Base-by-base conservation (phyloP, 179 eudicot genomes). In the Nepenthes alata region DNA sequence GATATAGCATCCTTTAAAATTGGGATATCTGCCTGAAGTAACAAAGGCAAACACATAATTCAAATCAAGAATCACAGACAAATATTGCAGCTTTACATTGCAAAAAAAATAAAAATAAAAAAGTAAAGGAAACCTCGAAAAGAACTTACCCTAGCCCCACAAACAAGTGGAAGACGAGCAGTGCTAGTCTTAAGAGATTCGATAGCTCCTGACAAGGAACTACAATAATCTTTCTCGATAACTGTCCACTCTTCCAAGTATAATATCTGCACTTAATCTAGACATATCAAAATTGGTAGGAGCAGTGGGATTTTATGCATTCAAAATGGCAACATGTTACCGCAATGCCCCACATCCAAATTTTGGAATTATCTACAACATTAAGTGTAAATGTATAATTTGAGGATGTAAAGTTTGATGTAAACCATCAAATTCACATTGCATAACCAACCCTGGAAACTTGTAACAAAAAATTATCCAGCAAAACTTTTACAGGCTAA, bases 141-240 rank as follows among this genome's bases (percentile, higher is more conserved):
- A n/a, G 37, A 41, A 49, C 90, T 47, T 78, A 91, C 97, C 70
- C 67, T 72, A 62, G 89, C 97, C 70, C 94, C 96, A 66, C 83
- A 85, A 61, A 76, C 80, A 61, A 88, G 78, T 16, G 97, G 97
- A 76, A 91, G 96, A 53, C 97, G 87, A 52, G 89, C 72, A 50
- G 90, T 86, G 79, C 96, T 91, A 65, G 95, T 91, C 74, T 72
- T 77, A 70, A 91, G 70, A 49, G 97, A 83, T 77, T 84, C 91
- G 37, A 74, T 81, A 63, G 95, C 88, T 63, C 95, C 91, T 54
- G 71, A 75, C 70, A 91, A 70, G 39, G 96, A 85, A 68, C 69
- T 71, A 47, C 81, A 81, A 64, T 88, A 89, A 58, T 77, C 91
- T 69, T 73, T 76, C 54, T 84, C 96, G 57, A 91, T 61, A 66